Evolutionary conservation across 2,329 filamentous ascomycete genomes (phyloP), one percentile per base, ranked within the genome.

Genomic region (Exophiala dermatitidis): DNA sequence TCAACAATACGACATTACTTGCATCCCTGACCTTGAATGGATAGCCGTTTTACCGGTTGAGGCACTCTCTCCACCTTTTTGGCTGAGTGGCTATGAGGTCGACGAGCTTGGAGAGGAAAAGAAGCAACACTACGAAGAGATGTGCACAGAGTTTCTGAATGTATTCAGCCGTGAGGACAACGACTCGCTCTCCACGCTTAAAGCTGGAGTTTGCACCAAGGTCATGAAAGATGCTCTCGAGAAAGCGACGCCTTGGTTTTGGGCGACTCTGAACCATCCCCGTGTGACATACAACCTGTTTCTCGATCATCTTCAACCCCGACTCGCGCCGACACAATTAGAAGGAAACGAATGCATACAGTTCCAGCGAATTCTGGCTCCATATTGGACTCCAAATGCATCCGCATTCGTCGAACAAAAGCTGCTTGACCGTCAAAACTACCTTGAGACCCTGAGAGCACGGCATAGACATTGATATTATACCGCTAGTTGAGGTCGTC

Each of bases 21-120:
- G 38, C 54, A 45, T 47, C 19, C 49, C 19, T 4, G 61, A 66
- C 47, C 53, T 66, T 1, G 63, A 66, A 46, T 66, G 63, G 64
- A 52, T 59, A 26, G 65, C 62, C 43, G 57, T 60, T 42, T 56
- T 54, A 8, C 66, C 63, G 10, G 46, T 64, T 5, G 63, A 66
- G 46, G 26, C 28, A 33, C 50, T 19, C 12, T 30, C 41, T 58
- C 3, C 62, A 63, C 65, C 63, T 3, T 59, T 57, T 34, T 67
- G 64, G 63, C 45, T 64, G 1, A 62, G 63, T 29, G 29, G 44
- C 52, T 5, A 12, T 61, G 5, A 33, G 56, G 8, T 52, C 57
- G 50, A 53, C 33, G 50, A 48, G 12, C 41, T 43, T 40, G 34
- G 26, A 41, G 44, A 33, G 34, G 32, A 48, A 3, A 45, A 43